phyloP scores from a whole-genome alignment of 495 filamentous ascomycete species.

The Staphylotrichum tortipilum region DNA sequence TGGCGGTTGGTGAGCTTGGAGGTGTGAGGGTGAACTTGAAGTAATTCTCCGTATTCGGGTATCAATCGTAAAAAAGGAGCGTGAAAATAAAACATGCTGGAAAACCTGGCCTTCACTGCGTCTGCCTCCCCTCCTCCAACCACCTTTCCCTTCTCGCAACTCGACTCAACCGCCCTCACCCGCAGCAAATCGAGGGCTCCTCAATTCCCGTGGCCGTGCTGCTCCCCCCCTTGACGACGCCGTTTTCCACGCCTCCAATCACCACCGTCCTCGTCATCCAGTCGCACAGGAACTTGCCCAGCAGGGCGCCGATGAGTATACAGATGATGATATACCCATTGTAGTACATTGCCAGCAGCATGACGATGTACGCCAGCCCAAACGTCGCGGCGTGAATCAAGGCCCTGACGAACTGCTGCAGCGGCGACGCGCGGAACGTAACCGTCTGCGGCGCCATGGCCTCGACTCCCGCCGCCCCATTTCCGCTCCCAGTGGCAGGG shows the following conservation, averaged over 20 bases:
- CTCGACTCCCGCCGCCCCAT: not conserved
- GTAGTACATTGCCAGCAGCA: constrained; percentile 49
- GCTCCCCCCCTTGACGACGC: constrained; percentile 1
- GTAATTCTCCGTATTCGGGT: not conserved
- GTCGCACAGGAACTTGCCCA: constrained; percentile 40
- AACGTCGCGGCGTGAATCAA: constrained; percentile 43
- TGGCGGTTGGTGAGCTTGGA: not conserved
- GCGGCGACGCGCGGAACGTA: constrained; percentile 36
- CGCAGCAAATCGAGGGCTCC: constrained; percentile 24
- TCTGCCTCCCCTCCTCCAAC: no score
- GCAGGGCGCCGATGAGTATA: constrained; percentile 45
- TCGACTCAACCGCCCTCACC: constrained; percentile 10
- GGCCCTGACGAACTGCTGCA: constrained; percentile 42
- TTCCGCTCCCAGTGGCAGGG: not conserved
- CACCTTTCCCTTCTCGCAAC: no score
- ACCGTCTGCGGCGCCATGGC: constrained; percentile 11
- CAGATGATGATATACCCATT: constrained; percentile 51
- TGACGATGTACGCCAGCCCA: constrained; percentile 48
- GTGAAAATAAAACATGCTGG: not conserved
- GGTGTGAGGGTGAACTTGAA: no score
- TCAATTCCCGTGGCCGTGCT: constrained; percentile 9
- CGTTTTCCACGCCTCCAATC: not conserved
- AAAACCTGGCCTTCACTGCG: not conserved
- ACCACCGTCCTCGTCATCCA: constrained; percentile 29
- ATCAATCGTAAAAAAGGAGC: constrained; percentile 3